Evolutionary conservation across 2,329 filamentous ascomycete species (phyloP), one percentile per base, ranked within the genome.

Genomic region (Trichoderma koningii): DNA sequence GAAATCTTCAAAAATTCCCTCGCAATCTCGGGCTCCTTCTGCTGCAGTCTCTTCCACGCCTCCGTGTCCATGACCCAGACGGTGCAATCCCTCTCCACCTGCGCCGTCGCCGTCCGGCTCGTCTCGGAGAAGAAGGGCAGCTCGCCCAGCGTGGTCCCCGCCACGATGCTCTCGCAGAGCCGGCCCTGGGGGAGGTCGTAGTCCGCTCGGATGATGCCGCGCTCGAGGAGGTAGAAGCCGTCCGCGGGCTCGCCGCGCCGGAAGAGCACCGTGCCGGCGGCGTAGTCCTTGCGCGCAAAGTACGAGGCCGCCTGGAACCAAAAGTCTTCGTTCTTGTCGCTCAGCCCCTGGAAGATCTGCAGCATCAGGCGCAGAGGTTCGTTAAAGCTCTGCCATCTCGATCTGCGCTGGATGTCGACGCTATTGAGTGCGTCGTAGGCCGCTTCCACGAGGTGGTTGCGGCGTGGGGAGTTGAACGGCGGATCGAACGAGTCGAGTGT

Each of bases 41-140:
- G 81, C 75, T 96, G 91, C 68, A 98, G 75, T 71, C 81, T 83
- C 61, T 82, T 81, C 91, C 93, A 99, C 60, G 83, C 83, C 52
- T 88, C 85, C 14, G 81, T 79, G 65, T 89, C 89, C 79, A 99
- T 84, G 67, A 89, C 78, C 95, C 95, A 99, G 6, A 89, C 87
- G 0, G 95, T 87, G 67, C 89, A 91, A 70, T 94, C 89, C 62
- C 88, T 85, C 74, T 98, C 93, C 1, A 92, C 92, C 50, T 88
- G 83, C 12, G 96, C 93, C 0, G 91, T 97, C 1, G 93, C 93
- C 4, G 93, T 98, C 19, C 95, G 85, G 60, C 86, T 83, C 1
- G 94, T 98, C 72, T 96, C 91, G 3, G 89, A 92, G 78, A 99
- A 99, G 80, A 99, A 99, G 0, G 95, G 95, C 61, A 99, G 78